These are phyloP conservation scores for Strobilomyces dryophilus DNA, from an alignment of 768 basidiomycete species.

Conservation along the genomic window DNA sequence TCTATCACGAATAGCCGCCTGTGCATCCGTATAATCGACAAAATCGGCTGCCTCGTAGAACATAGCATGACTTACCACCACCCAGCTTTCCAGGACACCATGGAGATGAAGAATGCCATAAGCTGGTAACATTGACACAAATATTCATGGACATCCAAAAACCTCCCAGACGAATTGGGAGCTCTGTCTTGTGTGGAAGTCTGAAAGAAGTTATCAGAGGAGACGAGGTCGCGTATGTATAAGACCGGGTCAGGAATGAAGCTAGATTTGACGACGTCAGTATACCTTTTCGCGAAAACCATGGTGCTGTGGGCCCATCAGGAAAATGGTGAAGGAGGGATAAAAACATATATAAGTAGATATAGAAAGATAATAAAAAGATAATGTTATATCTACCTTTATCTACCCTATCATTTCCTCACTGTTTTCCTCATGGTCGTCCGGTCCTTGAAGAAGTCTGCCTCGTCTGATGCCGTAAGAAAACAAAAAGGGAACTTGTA, in stretches of 20 bases:
- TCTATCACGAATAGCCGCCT: slow-evolving; percentile 36
- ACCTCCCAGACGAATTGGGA: slow-evolving; percentile 51
- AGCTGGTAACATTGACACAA: slow-evolving; percentile 47
- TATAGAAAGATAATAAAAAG: no score
- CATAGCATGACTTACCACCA: slow-evolving; percentile 15
- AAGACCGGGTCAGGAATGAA: slow-evolving; percentile 59
- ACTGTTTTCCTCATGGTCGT: no score
- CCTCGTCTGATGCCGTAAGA: neutral
- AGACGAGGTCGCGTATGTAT: slow-evolving; percentile 35
- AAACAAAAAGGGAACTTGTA: neutral
- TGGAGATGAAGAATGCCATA: slow-evolving; percentile 48
- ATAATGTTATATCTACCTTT: no score
- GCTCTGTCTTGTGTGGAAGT: slow-evolving; percentile 54
- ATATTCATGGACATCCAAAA: slow-evolving; percentile 66
- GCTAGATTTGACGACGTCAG: slow-evolving; percentile 19
- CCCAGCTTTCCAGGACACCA: slow-evolving; percentile 10
- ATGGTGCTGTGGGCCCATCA: no score
- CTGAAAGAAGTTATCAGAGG: neutral
- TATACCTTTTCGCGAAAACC: neutral
- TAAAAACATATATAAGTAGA: no score
- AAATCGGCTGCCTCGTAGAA: neutral
- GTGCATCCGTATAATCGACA: neutral
- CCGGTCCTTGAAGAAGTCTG: slow-evolving; percentile 44
- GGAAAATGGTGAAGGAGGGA: no score
- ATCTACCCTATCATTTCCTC: no score